Conservation (phyloP, 2,329 filamentous ascomycete species). For the Colletotrichum tropicicola region DNA sequence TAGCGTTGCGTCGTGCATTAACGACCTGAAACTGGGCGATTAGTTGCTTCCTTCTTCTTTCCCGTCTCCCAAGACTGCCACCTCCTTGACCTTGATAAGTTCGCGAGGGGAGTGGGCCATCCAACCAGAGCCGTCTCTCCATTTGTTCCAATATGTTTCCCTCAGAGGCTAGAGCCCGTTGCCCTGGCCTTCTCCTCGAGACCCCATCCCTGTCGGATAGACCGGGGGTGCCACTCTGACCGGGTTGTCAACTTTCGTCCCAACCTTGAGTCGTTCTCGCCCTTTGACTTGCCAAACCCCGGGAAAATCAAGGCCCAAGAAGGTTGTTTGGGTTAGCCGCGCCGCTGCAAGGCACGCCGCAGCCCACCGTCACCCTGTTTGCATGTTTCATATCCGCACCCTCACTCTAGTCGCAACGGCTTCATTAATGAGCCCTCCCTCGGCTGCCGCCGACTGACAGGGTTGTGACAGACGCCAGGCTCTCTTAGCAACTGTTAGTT, state of each 20-base stretch:
- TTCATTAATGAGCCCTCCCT: conserved; percentile 22
- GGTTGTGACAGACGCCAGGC: not conserved
- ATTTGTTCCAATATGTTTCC: conserved; percentile 11
- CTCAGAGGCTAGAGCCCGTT: conserved; percentile 4
- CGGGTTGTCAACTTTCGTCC: conserved; percentile 2
- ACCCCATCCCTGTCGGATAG: not conserved
- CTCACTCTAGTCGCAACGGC: conserved; percentile 27
- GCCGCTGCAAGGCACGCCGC: conserved; percentile 15
- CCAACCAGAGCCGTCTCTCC: not conserved
- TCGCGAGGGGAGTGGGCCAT: not conserved
- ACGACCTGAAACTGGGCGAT: conserved; percentile 27
- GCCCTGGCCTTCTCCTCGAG: not conserved
- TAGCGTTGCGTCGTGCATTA: conserved; percentile 7
- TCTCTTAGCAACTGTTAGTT: not conserved
- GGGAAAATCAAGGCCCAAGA: conserved; percentile 15
- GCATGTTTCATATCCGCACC: conserved; percentile 21
- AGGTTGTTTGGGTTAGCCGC: conserved; percentile 28
- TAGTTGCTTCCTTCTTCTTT: conserved; percentile 7
- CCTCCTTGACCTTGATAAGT: not conserved
- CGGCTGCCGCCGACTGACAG: conserved; percentile 27
- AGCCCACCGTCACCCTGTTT: conserved; percentile 22
- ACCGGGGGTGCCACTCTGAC: not conserved
- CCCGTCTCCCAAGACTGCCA: not conserved
- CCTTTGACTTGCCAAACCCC: not conserved
- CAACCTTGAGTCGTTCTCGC: not conserved